phyloP scores from a whole-genome alignment of 495 filamentous ascomycete species.

The Viridothelium virens region DNA sequence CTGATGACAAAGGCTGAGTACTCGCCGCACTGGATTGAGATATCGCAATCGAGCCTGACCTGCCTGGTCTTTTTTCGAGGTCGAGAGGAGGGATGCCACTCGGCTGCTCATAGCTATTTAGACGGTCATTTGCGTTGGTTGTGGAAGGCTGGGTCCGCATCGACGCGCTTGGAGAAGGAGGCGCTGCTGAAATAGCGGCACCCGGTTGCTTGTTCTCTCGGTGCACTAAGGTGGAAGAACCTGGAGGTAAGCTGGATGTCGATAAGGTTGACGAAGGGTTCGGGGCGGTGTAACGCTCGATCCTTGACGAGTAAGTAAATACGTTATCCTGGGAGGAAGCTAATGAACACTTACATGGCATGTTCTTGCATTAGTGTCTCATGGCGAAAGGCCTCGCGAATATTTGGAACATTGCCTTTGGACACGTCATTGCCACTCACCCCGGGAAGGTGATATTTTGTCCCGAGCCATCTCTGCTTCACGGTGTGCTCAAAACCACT shows the following conservation, averaged over 20 bases:
- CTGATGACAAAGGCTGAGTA: not conserved
- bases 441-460: slow-evolving; percentile 63
- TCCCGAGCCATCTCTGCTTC: slow-evolving; percentile 85
- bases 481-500: slow-evolving; percentile 85
- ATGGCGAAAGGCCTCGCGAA: slow-evolving; percentile 79
- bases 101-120: not conserved
- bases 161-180: slow-evolving; percentile 28
- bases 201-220: slow-evolving; percentile 19
- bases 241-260: not conserved
- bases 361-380: slow-evolving; percentile 75
- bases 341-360: slow-evolving; percentile 52
- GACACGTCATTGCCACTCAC: slow-evolving; percentile 78
- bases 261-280: not conserved
- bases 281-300: slow-evolving; percentile 28
- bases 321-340: not conserved
- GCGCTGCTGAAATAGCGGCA: slow-evolving; percentile 3
- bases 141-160: slow-evolving; percentile 27
- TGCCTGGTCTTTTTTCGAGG: not conserved
- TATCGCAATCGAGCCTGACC: slow-evolving; percentile 1
- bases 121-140: slow-evolving; percentile 13
- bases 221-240: slow-evolving; percentile 9
- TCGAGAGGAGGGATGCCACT: not conserved
- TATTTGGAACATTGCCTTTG: slow-evolving; percentile 92
- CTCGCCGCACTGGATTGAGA: not conserved
- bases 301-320: slow-evolving; percentile 20